Percentiles rank a stretch among this genome's conserved stretches.
Evolutionary conservation across 1,284 basidiomycete genomes (phyloP).

Genomic region (Ceraceosorus guamensis): DNA sequence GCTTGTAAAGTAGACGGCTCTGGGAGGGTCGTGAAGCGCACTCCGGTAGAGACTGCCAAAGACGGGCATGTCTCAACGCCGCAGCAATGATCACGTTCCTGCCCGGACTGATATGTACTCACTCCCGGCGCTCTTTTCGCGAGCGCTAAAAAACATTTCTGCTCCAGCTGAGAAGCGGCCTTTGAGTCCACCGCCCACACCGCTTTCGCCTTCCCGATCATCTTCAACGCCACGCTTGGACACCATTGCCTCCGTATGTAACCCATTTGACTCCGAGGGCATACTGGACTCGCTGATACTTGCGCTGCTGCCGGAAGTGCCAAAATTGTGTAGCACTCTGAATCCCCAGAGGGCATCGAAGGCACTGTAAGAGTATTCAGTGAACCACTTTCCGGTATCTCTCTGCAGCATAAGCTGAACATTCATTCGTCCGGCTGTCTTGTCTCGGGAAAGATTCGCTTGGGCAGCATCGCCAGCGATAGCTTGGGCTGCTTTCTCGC

Average conservation of each 20-base stretch:
- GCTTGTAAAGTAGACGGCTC: slow-evolving; percentile 56
- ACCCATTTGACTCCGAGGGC: neutral
- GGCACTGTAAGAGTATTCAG: slow-evolving; percentile 88
- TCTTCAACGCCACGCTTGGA: slow-evolving; percentile 44
- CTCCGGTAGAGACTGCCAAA: slow-evolving; percentile 66
- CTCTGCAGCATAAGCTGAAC: slow-evolving; percentile 82
- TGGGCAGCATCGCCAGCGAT: no score
- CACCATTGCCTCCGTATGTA: slow-evolving; percentile 38
- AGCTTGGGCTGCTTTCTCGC: no score
- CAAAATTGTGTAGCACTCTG: slow-evolving; percentile 87
- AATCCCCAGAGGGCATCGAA: slow-evolving; percentile 88
- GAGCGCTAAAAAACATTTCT: slow-evolving; percentile 86
- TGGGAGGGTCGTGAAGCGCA: slow-evolving; percentile 82
- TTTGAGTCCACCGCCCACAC: slow-evolving; percentile 70
- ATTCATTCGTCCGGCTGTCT: slow-evolving; percentile 27
- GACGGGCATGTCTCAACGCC: no score
- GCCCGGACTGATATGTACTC: no score
- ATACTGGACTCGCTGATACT: slow-evolving; percentile 1
- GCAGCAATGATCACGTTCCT: no score
- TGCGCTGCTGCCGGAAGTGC: neutral
- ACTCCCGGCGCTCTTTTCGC: slow-evolving; percentile 79
- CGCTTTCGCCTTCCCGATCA: slow-evolving; percentile 53
- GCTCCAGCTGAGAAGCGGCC: slow-evolving; percentile 86
- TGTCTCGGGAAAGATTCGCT: no score
- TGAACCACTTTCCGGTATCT: slow-evolving; percentile 83